Evolutionary conservation across 73 alveolate genomes (phyloP).

Genomic region (Tetrahymena thermophila): DNA sequence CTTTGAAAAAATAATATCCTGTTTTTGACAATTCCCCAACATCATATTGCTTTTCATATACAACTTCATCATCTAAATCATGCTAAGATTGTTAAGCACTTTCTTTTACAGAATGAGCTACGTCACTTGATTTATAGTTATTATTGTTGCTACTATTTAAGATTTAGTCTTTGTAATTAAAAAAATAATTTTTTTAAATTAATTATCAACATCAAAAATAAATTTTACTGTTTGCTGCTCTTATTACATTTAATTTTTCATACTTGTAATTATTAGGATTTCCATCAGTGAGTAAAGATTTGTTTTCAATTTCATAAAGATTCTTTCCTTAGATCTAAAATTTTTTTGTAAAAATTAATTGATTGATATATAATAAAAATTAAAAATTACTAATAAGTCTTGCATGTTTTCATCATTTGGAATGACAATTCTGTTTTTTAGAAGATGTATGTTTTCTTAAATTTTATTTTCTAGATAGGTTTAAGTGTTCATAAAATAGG

Average conservation of each 20-base stretch:
- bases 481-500: neutral
- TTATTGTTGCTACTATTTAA: neutral
- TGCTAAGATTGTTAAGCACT: neutral
- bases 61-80: neutral
- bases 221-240: neutral
- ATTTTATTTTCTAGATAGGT: neutral
- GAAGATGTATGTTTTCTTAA: neutral
- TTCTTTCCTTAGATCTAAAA: neutral
- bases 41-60: neutral
- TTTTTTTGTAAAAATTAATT: neutral
- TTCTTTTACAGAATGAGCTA: neutral
- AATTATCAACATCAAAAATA: neutral
- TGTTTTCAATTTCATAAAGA: neutral
- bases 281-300: neutral
- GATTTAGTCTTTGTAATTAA: neutral
- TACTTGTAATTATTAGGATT: neutral
- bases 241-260: neutral
- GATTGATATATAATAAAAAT: neutral
- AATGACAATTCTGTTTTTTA: neutral
- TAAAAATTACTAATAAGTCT: neutral
- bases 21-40: neutral
- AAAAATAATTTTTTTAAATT: neutral
- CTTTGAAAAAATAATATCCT: neutral
- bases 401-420: neutral
- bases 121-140: neutral